These are phyloP conservation scores for Oxytropis ochrocephala DNA, from an alignment of 306 rosid genomes.

Conservation along the genomic window DNA sequence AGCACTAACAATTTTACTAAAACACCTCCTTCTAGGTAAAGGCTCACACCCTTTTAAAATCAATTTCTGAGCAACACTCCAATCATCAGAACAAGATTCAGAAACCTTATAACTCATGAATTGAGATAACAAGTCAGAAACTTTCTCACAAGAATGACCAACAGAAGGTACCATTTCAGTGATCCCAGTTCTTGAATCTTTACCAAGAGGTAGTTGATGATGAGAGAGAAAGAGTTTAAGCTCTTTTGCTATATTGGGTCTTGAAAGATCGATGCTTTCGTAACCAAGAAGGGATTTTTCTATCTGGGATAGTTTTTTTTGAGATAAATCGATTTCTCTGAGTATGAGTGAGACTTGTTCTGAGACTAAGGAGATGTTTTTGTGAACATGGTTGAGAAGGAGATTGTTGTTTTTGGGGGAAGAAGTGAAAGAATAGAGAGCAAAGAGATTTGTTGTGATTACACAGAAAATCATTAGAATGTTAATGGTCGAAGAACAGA, in stretches of 20 bases:
- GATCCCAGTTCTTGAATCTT: slow-evolving; percentile 85
- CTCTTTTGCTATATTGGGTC: slow-evolving; percentile 64
- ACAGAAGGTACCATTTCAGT: slow-evolving; percentile 93
- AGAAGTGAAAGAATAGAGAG: slow-evolving; percentile 78
- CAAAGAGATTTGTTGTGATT: slow-evolving; percentile 85
- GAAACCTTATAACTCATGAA: slow-evolving; percentile 66
- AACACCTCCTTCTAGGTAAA: slow-evolving; percentile 80
- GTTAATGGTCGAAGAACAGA: slow-evolving; percentile 80
- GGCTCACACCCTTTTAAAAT: slow-evolving; percentile 80
- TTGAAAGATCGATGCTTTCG: slow-evolving; percentile 70
- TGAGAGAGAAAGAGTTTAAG: slow-evolving; percentile 59
- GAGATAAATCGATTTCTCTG: slow-evolving; percentile 71
- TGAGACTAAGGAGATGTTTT: slow-evolving; percentile 80
- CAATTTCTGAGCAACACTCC: slow-evolving; percentile 82
- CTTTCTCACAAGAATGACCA: slow-evolving; percentile 77
- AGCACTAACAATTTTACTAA: slow-evolving; percentile 51
- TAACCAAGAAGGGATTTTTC: slow-evolving; percentile 81
- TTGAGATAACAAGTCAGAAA: slow-evolving; percentile 55
- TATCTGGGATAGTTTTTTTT: slow-evolving; percentile 76
- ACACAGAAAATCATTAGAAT: slow-evolving; percentile 84
- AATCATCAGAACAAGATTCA: slow-evolving; percentile 83
- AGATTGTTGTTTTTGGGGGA: slow-evolving; percentile 47
- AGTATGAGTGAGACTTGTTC: slow-evolving; percentile 84
- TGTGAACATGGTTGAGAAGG: slow-evolving; percentile 36
- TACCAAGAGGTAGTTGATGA: slow-evolving; percentile 80